Percentiles rank a stretch among this genome's conserved stretches.
phyloP scores from a whole-genome alignment of 805 yeast genomes.

The Saitoella complicata region DNA sequence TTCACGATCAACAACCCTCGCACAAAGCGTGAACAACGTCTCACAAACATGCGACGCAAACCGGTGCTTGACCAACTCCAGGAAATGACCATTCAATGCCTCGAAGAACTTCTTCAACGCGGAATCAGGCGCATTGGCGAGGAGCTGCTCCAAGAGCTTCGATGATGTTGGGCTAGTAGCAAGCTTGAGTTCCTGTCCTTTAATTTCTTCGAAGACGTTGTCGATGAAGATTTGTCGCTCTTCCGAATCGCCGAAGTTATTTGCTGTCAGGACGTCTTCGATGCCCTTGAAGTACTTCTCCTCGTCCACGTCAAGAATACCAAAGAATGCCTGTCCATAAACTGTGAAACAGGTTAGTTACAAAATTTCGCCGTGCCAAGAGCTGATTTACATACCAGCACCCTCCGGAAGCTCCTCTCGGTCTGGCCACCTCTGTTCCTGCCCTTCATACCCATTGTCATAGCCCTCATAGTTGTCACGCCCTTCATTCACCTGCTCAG shows the following conservation, averaged over 20 bases:
- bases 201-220: constrained; percentile 68
- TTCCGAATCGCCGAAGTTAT: constrained; percentile 24
- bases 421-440: too few species aligned
- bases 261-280: neutral
- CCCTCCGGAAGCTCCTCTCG: too few species aligned
- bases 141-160: constrained; percentile 71
- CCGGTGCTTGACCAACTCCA: constrained; percentile 62
- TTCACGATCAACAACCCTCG: constrained; percentile 62
- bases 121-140: constrained; percentile 42
- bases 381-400: too few species aligned
- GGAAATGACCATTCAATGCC: constrained; percentile 54
- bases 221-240: constrained; percentile 44
- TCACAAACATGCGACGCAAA: constrained; percentile 88
- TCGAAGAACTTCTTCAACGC: constrained; percentile 50
- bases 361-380: too few species aligned
- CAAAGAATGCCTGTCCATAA: neutral
- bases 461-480: too few species aligned
- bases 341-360: too few species aligned
- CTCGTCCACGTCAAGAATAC: neutral
- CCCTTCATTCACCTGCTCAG: too few species aligned
- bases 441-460: too few species aligned
- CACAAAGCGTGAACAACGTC: constrained; percentile 58
- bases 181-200: constrained; percentile 76
- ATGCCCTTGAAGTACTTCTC: neutral
- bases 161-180: constrained; percentile 91